Base-by-base conservation (phyloP, 106 monocot species). In the Gastrodia elata region DNA sequence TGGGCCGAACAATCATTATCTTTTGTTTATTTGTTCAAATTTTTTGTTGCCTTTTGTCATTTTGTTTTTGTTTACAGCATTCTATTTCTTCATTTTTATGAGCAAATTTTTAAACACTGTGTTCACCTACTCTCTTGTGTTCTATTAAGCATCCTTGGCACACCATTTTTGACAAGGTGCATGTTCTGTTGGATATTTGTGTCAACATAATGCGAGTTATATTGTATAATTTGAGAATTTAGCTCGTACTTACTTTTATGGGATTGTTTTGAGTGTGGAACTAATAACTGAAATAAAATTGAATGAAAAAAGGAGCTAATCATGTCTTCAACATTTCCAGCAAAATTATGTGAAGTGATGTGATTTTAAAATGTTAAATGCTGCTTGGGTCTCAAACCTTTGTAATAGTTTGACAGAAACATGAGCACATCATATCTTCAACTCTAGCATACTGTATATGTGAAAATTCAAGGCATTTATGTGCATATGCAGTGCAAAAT, bases 401-500 rank as follows among this genome's bases (percentile, higher is more conserved):
- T 59, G 9, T 59, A 10, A 7, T 30, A 59, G 59, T 59, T 28
- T 30, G 28, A 11, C 1, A 10, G 24, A 59, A 59, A 1, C 9
- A 5, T 10, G 7, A 16, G 5, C 36, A n/a, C 18, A 16, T 67
- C 35, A 35, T 67, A 67, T 38, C 15, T 67, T 36, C 38, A 36
- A 14, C 37, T 67, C 3, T 37, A 67, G 1, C n/a, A 36, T 38
- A 37, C n/a, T 14, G 5, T 67, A 67, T 36, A n/a, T 20, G 34
- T 67, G 36, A 20, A 67, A 36, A 7, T 36, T 37, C 9, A 35
- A 40, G 25, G 0, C 11, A 14, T 18, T 10, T 41, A 10, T 67
- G 38, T 67, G 7, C 36, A 71, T 74, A 5, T 84, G 74, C 83
- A 93, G 90, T 36, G 73, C 93, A 71, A 88, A 81, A 34, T 70